Evolutionary conservation across 1,284 basidiomycete genomes (phyloP), one percentile per base, ranked within the genome.

Genomic region (Laetiporus sulphureus): DNA sequence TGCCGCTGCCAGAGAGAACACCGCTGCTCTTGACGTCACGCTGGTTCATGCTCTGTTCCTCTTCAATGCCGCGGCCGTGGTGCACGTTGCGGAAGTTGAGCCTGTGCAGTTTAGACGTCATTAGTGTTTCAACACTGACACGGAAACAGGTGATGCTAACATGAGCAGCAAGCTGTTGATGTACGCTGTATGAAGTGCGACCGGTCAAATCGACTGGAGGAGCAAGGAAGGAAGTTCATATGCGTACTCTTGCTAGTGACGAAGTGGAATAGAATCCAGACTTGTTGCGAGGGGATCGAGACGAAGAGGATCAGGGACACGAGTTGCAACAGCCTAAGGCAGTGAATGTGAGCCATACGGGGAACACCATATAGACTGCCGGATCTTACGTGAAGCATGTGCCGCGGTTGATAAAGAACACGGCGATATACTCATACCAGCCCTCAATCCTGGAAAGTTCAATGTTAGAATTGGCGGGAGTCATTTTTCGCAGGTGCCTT

Each of bases 251-350:
- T 69, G 47, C 53, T 46, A 5, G 56, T 42, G 11, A 65, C 37
- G 59, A 68, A 66, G 42, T 67, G 60, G 15, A 68, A 44, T 12
- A 62, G 52, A 30, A 68, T 48, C 67, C 66, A 68, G 31, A 51
- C 53, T 35, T 50, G 61, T 29, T 48, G 54, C 8, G 51, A 49
- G 0, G 66, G 64, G n/a, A 54, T 46, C 5, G 51, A 48, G 19
- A 64, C 23, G 41, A 68, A 63, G 11, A 55, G 41, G 12, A 49
- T 39, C 12, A 59, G 29, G 23, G 55, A 55, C 2, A 47, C 45
- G 1, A 50, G 11, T 42, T 67, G 66, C 3, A 50, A 18, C 36
- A 58, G 3, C n/a, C 54, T 55, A 24, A 4, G 10, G 19, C 19
- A 32, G 3, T 24, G n/a, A 7, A 31, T 44, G 11, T 38, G 38